These are phyloP conservation scores for Byssothecium circinans DNA, from an alignment of 2,329 filamentous ascomycete genomes.

Conservation along the genomic window DNA sequence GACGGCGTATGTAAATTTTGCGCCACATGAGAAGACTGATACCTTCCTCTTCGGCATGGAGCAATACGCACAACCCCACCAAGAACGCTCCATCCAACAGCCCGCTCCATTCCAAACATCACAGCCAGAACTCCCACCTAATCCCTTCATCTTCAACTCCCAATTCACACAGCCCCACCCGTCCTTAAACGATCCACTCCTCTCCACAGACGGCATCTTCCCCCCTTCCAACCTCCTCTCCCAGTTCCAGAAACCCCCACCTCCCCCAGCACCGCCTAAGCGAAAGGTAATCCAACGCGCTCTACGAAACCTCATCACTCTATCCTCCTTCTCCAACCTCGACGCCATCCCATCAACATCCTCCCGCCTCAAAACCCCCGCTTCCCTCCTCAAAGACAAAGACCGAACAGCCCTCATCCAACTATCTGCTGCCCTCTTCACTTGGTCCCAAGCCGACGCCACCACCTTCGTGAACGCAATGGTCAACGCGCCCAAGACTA, in stretches of 20 bases:
- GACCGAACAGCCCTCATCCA: conserved; percentile 56
- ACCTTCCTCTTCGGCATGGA: conserved; percentile 44
- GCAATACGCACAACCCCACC: conserved; percentile 31
- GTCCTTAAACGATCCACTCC: conserved; percentile 34
- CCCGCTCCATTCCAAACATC: conserved; percentile 16
- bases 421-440: conserved; percentile 51
- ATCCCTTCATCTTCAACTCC: conserved; percentile 28
- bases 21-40: conserved; percentile 33
- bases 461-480: conserved; percentile 37
- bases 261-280: conserved; percentile 25
- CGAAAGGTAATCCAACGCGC: conserved; percentile 52
- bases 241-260: conserved; percentile 24
- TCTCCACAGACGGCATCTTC: conserved; percentile 15
- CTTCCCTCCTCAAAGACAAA: conserved; percentile 34
- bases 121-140: conserved; percentile 24
- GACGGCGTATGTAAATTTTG: conserved; percentile 31
- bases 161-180: conserved; percentile 27
- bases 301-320: conserved; percentile 60
- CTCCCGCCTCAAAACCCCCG: conserved; percentile 55
- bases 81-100: conserved; percentile 14
- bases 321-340: conserved; percentile 49
- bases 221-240: conserved; percentile 24
- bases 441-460: conserved; percentile 33
- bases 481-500: conserved; percentile 52
- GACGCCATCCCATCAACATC: conserved; percentile 51